Percentiles rank a stretch among this genome's conserved stretches.
Evolutionary conservation across 768 basidiomycete genomes (phyloP).

Genomic region (Boletus pseudopeckii): DNA sequence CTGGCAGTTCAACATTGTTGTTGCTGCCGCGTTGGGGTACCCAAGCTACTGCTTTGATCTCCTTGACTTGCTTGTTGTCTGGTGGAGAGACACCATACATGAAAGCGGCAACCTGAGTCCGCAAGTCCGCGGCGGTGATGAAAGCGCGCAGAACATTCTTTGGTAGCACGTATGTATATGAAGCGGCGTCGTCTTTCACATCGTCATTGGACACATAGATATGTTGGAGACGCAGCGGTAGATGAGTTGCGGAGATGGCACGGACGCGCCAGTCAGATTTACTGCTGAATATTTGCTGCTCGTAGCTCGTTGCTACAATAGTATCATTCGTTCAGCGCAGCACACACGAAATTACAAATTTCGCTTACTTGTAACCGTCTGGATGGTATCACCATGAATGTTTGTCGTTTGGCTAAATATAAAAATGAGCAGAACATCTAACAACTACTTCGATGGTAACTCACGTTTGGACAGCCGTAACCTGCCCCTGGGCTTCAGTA

Average conservation of each 20-base stretch:
- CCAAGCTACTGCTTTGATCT: conserved; percentile 97
- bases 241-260: conserved; percentile 95
- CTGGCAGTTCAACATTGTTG: conserved; percentile 88
- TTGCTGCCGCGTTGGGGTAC: conserved; percentile 97
- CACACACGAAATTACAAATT: background rate
- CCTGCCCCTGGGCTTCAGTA: conserved; percentile 88
- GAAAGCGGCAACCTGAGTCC: conserved; percentile 94
- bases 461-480: conserved; percentile 92
- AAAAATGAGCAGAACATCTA: conserved; percentile 3
- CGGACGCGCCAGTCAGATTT: conserved; percentile 99
- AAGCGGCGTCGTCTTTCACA: conserved; percentile 95
- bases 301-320: conserved; percentile 83
- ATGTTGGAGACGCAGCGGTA: conserved; percentile 93
- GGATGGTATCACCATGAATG: conserved; percentile 93
- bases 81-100: conserved; percentile 90
- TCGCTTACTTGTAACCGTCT: conserved; percentile 82
- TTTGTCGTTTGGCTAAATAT: conserved; percentile 85
- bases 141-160: conserved; percentile 96
- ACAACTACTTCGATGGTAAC: conserved; percentile 13
- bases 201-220: conserved; percentile 99
- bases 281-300: conserved; percentile 97
- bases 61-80: conserved; percentile 98
- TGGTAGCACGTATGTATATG: conserved; percentile 92
- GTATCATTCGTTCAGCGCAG: conserved; percentile 1
- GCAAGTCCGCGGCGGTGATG: conserved; percentile 88